Evolutionary conservation across 371 early-diverging fungal species (phyloP).

Genomic region (Parasitella parasitica): DNA sequence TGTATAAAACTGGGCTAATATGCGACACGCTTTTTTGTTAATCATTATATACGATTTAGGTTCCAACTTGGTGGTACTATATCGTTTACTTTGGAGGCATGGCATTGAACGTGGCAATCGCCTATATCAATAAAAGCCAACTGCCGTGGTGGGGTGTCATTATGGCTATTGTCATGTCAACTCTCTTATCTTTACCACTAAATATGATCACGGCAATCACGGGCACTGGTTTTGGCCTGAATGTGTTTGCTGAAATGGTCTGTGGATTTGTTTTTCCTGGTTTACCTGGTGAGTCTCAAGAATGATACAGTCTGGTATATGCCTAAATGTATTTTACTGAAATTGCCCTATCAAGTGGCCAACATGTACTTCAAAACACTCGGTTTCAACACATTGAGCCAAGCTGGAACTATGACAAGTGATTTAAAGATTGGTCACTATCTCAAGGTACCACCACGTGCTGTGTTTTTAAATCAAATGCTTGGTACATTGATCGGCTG

Average conservation of each 20-base stretch:
- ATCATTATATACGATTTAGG: neutral
- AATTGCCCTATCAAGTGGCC: slow-evolving; percentile 53
- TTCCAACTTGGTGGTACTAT: slow-evolving; percentile 80
- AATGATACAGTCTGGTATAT: no score
- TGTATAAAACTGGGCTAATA: no score
- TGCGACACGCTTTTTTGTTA: neutral
- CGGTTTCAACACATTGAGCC: slow-evolving; percentile 55
- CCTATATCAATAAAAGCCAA: slow-evolving; percentile 54
- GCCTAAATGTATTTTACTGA: no score
- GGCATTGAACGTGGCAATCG: slow-evolving; percentile 58
- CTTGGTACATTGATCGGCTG: slow-evolving; percentile 61
- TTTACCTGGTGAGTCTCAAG: slow-evolving; percentile 25
- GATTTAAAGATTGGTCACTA: slow-evolving; percentile 77
- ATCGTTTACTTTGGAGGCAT: slow-evolving; percentile 59
- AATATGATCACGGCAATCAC: slow-evolving; percentile 44
- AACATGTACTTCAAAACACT: slow-evolving; percentile 54
- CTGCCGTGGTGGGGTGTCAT: slow-evolving; percentile 75
- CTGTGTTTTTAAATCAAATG: slow-evolving; percentile 61
- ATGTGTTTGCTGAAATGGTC: slow-evolving; percentile 70
- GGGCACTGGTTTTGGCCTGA: slow-evolving; percentile 43
- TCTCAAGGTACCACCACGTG: slow-evolving; percentile 73
- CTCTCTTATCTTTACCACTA: slow-evolving; percentile 33
- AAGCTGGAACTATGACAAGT: slow-evolving; percentile 54
- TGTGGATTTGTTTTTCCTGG: slow-evolving; percentile 47
- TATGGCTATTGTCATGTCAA: slow-evolving; percentile 61